phyloP scores from a whole-genome alignment of 257 asterid genomes.

The Scutellaria minor region DNA sequence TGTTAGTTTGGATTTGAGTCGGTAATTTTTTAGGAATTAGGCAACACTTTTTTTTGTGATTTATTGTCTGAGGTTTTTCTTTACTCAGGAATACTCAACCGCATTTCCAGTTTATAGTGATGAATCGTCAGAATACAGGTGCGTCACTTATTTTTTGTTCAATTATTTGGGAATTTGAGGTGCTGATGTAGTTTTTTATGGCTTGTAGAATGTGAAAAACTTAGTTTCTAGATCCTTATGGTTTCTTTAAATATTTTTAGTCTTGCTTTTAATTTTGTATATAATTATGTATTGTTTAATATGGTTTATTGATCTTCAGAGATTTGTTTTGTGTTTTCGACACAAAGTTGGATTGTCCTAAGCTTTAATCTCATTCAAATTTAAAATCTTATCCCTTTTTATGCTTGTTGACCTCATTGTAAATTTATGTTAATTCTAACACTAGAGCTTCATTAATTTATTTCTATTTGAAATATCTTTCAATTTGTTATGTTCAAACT shows the following conservation, averaged over 20 bases:
- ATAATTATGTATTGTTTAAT: not conserved
- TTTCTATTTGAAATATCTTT: not conserved
- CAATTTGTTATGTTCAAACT: not conserved
- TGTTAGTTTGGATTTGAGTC: constrained; percentile 18
- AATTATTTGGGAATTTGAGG: constrained; percentile 16
- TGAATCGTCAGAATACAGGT: constrained; percentile 86
- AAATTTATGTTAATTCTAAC: not conserved
- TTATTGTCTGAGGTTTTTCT: constrained; percentile 12
- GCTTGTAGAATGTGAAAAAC: constrained; percentile 5
- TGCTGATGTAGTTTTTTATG: constrained; percentile 1
- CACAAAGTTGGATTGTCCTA: not conserved
- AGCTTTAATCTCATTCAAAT: constrained; percentile 5
- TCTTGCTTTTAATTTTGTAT: not conserved
- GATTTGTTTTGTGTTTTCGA: not conserved
- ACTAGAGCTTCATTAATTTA: not conserved
- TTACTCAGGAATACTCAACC: constrained; percentile 72
- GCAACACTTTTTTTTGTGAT: constrained; percentile 3
- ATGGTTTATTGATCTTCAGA: not conserved
- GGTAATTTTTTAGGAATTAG: not conserved
- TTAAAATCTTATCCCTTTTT: too few species aligned
- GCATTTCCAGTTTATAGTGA: constrained; percentile 84
- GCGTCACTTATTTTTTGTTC: constrained; percentile 35
- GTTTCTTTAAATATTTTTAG: not conserved
- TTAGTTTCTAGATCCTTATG: not conserved
- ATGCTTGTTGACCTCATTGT: not conserved